A percentile compares a stretch with the other conserved stretches of the same genome.
These are phyloP conservation scores for Colletotrichum shisoi DNA, from an alignment of 2,329 filamentous ascomycete genomes.

Conservation along the genomic window DNA sequence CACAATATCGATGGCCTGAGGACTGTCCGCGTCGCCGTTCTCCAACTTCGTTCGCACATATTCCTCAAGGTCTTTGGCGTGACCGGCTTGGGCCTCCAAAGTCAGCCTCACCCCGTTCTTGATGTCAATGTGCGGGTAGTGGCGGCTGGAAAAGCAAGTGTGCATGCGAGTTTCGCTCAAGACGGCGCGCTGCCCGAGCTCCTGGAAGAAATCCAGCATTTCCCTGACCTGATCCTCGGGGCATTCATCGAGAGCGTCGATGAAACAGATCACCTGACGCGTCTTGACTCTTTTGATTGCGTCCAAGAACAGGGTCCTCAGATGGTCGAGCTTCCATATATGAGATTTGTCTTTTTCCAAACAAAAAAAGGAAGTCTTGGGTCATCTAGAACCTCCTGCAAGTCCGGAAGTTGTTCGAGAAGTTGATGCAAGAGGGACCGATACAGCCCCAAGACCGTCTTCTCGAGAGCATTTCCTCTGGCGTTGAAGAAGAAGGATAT, in stretches of 20 bases:
- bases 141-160: not conserved
- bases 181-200: not conserved
- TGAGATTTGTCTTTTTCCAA: too few relatives aligned
- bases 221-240: slow-evolving; percentile 51
- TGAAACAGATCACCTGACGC: slow-evolving; percentile 41
- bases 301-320: not conserved
- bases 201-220: slow-evolving; percentile 56
- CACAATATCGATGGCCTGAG: not conserved
- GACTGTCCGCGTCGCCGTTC: not conserved
- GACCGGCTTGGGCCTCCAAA: not conserved
- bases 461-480: slow-evolving; percentile 50
- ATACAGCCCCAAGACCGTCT: slow-evolving; percentile 58
- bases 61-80: not conserved
- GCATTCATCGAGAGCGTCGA: slow-evolving; percentile 60
- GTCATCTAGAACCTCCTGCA: slow-evolving; percentile 41
- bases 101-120: not conserved
- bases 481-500: slow-evolving; percentile 38
- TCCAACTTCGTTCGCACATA: not conserved
- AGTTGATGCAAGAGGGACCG: slow-evolving; percentile 59
- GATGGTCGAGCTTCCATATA: too few relatives aligned
- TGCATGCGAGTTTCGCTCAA: not conserved
- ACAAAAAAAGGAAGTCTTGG: too few relatives aligned
- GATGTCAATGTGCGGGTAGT: not conserved
- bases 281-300: slow-evolving; percentile 19
- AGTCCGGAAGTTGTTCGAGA: slow-evolving; percentile 46